A percentile compares a stretch with the other conserved stretches of the same genome.
Conservation (phyloP, 2,329 filamentous ascomycete genomes). For the Thelonectria blattea region DNA sequence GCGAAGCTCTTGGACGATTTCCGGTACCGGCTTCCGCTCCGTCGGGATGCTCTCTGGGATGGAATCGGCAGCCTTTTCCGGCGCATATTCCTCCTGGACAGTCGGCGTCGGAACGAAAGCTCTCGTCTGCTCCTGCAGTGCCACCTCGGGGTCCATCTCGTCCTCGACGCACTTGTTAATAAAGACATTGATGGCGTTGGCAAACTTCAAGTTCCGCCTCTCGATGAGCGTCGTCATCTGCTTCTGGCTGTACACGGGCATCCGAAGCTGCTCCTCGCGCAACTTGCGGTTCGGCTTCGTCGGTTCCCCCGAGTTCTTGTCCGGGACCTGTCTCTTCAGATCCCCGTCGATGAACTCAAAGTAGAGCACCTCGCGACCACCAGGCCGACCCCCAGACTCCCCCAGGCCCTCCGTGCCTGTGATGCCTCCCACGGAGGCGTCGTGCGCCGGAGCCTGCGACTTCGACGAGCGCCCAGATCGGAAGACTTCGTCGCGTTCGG, state of each 20-base stretch:
- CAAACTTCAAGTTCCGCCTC: constrained; percentile 85
- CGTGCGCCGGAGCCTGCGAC: constrained; percentile 57
- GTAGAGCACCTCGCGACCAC: constrained; percentile 73
- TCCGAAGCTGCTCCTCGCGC: constrained; percentile 80
- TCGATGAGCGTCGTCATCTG: constrained; percentile 90
- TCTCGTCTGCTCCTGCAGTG: constrained; percentile 64
- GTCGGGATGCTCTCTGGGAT: constrained; percentile 77
- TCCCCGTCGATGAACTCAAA: constrained; percentile 96
- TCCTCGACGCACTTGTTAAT: constrained; percentile 74
- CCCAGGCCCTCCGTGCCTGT: constrained; percentile 56
- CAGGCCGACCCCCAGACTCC: constrained; percentile 33
- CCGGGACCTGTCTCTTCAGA: constrained; percentile 77
- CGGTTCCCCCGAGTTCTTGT: constrained; percentile 75
- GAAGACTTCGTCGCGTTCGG: constrained; percentile 69
- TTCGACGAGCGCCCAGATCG: constrained; percentile 54
- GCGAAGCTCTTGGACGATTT: constrained; percentile 86
- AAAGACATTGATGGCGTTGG: constrained; percentile 76
- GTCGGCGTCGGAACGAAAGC: constrained; percentile 67
- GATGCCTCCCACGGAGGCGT: constrained; percentile 62
- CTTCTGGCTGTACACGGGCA: constrained; percentile 92
- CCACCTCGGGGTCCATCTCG: constrained; percentile 69
- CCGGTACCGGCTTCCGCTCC: constrained; percentile 78
- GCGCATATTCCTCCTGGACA: constrained; percentile 42
- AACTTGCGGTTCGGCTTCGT: constrained; percentile 71
- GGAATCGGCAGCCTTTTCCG: constrained; percentile 46